Conservation (phyloP, 2,329 filamentous ascomycete genomes). For the Emergomyces pasteurianus region DNA sequence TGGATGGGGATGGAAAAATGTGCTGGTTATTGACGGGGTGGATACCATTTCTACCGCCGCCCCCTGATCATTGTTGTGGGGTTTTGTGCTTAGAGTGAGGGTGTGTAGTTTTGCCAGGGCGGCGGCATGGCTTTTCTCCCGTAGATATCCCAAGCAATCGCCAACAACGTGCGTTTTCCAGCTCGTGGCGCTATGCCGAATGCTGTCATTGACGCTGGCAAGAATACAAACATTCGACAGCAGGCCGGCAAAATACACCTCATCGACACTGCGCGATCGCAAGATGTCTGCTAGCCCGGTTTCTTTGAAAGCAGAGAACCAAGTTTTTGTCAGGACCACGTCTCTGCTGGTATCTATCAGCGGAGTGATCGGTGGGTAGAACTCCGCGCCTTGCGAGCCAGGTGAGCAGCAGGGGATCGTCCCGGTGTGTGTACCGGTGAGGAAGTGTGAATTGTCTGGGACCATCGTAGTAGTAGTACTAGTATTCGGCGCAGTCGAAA, state of each 20-base stretch:
- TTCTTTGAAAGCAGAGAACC: constrained; percentile 1
- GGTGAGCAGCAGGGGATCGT: constrained; percentile 1
- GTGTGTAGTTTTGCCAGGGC: neutral
- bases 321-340: neutral
- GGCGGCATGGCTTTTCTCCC: neutral
- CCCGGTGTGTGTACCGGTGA: neutral
- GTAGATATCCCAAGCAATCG: constrained; percentile 1
- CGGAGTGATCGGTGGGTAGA: neutral
- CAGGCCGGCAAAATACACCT: constrained; percentile 2
- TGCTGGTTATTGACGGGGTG: neutral
- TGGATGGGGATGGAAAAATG: neutral
- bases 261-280: neutral
- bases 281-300: neutral
- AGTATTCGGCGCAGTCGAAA: no score
- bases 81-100: neutral
- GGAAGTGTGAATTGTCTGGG: neutral
- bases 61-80: neutral
- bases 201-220: neutral
- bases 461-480: neutral
- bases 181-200: neutral
- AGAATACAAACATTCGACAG: constrained; percentile 2
- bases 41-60: neutral
- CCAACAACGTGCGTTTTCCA: neutral
- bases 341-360: neutral
- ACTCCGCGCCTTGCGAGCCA: neutral